These are phyloP conservation scores for Carpinus viminea DNA, from an alignment of 306 rosid species.

Conservation along the genomic window DNA sequence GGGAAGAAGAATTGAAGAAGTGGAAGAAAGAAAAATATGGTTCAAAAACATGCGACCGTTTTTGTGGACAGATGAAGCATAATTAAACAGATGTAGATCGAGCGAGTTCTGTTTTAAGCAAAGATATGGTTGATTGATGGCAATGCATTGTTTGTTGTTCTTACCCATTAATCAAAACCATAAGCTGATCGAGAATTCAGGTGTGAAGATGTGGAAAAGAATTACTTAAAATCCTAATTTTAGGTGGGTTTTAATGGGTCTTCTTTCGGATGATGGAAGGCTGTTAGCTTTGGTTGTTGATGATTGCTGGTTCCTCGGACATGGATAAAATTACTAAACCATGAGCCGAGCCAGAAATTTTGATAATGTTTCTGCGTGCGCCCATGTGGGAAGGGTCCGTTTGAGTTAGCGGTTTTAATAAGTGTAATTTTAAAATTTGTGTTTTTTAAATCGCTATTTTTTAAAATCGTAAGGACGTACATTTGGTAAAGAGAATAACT, in stretches of 20 bases:
- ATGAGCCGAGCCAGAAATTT: too few relatives aligned
- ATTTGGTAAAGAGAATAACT: too few relatives aligned
- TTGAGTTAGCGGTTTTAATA: too few relatives aligned
- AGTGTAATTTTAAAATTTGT: too few relatives aligned
- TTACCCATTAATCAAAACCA: conserved; percentile 42
- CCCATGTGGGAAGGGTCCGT: too few relatives aligned
- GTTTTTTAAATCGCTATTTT: too few relatives aligned
- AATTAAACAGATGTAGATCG: neutral
- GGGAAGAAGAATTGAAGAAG: neutral
- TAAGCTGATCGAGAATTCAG: conserved; percentile 54
- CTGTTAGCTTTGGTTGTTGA: neutral
- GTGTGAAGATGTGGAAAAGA: conserved; percentile 21
- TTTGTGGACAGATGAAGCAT: conserved; percentile 41
- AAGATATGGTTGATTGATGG: conserved; percentile 43
- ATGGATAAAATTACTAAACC: too few relatives aligned
- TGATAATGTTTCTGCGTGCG: too few relatives aligned
- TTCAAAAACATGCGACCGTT: conserved; percentile 20
- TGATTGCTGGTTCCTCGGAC: neutral
- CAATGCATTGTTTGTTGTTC: conserved; percentile 33
- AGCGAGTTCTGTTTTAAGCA: conserved; percentile 46
- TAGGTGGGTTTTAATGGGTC: conserved; percentile 28
- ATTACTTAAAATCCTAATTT: conserved; percentile 15
- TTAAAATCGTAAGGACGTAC: too few relatives aligned
- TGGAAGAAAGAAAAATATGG: conserved; percentile 26
- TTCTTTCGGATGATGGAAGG: neutral